A percentile compares a stretch with the other conserved stretches of the same genome.
Evolutionary conservation across 345 rosid species (phyloP).

Genomic region (Jatropha curcas): DNA sequence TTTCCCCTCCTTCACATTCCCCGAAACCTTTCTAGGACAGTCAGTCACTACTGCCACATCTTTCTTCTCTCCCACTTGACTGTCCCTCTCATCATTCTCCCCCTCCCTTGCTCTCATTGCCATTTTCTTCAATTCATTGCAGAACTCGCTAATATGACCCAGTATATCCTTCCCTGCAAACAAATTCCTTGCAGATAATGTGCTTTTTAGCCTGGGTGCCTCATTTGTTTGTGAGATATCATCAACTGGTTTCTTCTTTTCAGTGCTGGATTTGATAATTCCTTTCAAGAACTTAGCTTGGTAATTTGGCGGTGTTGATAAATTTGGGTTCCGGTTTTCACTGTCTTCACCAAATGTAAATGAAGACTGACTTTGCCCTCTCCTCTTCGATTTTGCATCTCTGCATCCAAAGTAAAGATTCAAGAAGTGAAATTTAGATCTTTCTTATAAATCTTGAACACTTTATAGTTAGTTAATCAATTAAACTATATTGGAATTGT

Average conservation of each 20-base stretch:
- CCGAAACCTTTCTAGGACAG: slow-evolving; percentile 35
- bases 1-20: slow-evolving; percentile 41
- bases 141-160: slow-evolving; percentile 74
- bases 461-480: background rate
- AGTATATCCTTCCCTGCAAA: slow-evolving; percentile 79
- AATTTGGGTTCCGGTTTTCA: slow-evolving; percentile 74
- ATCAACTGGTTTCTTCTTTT: slow-evolving; percentile 45
- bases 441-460: background rate
- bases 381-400: slow-evolving; percentile 55
- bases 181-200: slow-evolving; percentile 75
- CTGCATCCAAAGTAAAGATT: slow-evolving; percentile 24
- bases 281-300: slow-evolving; percentile 52
- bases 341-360: slow-evolving; percentile 40
- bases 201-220: slow-evolving; percentile 56
- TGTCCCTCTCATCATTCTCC: slow-evolving; percentile 45
- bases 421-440: background rate
- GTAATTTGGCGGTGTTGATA: slow-evolving; percentile 43
- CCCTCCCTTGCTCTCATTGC: slow-evolving; percentile 66
- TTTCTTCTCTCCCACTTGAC: slow-evolving; percentile 26
- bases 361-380: slow-evolving; percentile 47
- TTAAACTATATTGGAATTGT: background rate
- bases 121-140: slow-evolving; percentile 76
- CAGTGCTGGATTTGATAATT: slow-evolving; percentile 53
- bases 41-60: slow-evolving; percentile 26
- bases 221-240: slow-evolving; percentile 37